phyloP scores from a whole-genome alignment of 2,329 filamentous ascomycete genomes.

The Claviceps arundinis region DNA sequence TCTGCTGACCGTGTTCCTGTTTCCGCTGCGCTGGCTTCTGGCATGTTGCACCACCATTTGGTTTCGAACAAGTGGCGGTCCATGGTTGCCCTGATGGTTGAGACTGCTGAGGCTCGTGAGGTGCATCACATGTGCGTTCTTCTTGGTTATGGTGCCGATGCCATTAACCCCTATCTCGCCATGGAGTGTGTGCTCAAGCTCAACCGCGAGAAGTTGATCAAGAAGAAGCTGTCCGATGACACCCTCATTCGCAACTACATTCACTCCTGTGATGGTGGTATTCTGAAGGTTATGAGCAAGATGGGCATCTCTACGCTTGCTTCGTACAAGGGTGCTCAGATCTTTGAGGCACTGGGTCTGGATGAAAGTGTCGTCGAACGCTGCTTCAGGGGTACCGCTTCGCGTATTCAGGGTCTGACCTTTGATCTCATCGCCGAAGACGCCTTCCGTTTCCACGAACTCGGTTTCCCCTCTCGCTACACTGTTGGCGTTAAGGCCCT shows the following conservation, averaged over 20 bases:
- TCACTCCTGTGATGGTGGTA: conserved; percentile 89
- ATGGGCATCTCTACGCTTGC: conserved; percentile 97
- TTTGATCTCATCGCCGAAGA: conserved; percentile 91
- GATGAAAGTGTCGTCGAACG: conserved; percentile 86
- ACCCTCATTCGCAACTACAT: conserved; percentile 90
- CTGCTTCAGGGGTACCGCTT: conserved; percentile 89
- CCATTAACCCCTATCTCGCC: conserved; percentile 85
- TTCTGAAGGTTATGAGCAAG: conserved; percentile 98
- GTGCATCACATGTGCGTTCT: conserved; percentile 99
- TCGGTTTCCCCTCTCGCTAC: conserved; percentile 70
- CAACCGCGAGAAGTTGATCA: conserved; percentile 82
- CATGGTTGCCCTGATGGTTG: conserved; percentile 71
- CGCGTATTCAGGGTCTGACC: conserved; percentile 85
- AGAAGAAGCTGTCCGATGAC: conserved; percentile 74
- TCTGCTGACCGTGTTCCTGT: conserved; percentile 72
- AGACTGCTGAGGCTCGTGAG: conserved; percentile 87
- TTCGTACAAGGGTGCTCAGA: conserved; percentile 95
- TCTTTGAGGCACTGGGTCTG: conserved; percentile 89
- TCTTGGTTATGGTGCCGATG: conserved; percentile 88
- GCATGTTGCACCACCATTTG: conserved; percentile 89
- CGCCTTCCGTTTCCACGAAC: conserved; percentile 88
- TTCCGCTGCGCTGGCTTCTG: conserved; percentile 75
- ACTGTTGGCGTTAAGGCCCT: conserved; percentile 69
- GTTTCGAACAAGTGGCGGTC: conserved; percentile 94
- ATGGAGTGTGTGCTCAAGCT: conserved; percentile 97